Conservation (phyloP, 495 filamentous ascomycete species). For the Lepraria neglecta region DNA sequence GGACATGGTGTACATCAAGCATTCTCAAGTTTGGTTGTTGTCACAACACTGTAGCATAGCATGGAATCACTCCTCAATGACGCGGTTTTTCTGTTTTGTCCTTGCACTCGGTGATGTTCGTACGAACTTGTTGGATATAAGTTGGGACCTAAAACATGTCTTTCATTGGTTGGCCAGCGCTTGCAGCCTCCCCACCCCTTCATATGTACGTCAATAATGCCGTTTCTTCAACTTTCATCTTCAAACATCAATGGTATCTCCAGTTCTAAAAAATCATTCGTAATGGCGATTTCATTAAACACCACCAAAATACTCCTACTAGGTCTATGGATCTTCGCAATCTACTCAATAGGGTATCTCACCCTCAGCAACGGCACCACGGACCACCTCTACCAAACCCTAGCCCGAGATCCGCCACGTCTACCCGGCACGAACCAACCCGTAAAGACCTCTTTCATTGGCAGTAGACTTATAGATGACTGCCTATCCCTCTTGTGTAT, state of each 20-base stretch:
- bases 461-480: neutral
- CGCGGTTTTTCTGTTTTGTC: neutral
- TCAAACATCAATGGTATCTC: neutral
- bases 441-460: neutral
- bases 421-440: neutral
- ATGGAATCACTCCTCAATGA: slow-evolving; percentile 10
- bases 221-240: neutral
- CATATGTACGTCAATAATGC: too few relatives aligned
- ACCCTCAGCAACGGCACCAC: neutral
- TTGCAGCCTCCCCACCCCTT: too few relatives aligned
- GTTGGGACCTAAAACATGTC: too few relatives aligned
- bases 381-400: neutral
- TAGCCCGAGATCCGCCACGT: neutral
- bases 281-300: neutral
- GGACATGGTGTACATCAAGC: neutral
- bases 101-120: too few relatives aligned
- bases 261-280: too few relatives aligned
- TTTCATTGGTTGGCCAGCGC: too few relatives aligned
- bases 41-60: slow-evolving; percentile 22
- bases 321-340: neutral
- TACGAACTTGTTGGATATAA: too few relatives aligned
- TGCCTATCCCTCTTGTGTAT: neutral
- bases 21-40: neutral
- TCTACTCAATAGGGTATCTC: neutral
- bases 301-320: neutral